These are phyloP conservation scores for Orbilia javanica DNA, from an alignment of 2,329 filamentous ascomycete genomes.

Conservation along the genomic window DNA sequence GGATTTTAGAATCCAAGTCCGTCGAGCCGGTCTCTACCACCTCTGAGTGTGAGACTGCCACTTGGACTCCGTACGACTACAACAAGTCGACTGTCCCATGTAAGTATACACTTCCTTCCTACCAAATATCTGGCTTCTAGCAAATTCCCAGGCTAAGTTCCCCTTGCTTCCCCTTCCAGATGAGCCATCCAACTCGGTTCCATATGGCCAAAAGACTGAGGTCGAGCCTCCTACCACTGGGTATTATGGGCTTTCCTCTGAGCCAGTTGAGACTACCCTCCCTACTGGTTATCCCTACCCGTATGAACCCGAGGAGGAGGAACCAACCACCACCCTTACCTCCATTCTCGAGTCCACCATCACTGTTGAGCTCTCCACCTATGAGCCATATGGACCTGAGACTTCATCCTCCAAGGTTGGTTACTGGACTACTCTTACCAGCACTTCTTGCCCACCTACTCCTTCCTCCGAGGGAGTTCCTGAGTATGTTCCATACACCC, in stretches of 20 bases:
- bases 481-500: slow-evolving; percentile 49
- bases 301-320: slow-evolving; percentile 39
- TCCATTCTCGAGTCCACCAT: slow-evolving; percentile 49
- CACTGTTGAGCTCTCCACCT: slow-evolving; percentile 35
- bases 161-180: slow-evolving; percentile 24
- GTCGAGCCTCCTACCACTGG: slow-evolving; percentile 24
- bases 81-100: slow-evolving; percentile 45
- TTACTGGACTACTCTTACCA: slow-evolving; percentile 27
- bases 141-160: slow-evolving; percentile 5
- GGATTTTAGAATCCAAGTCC: slow-evolving; percentile 32
- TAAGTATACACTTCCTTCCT: slow-evolving; percentile 34
- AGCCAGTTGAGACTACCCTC: slow-evolving; percentile 37
- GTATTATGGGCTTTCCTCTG: slow-evolving; percentile 23
- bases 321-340: slow-evolving; percentile 51
- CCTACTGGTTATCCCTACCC: slow-evolving; percentile 37
- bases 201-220: slow-evolving; percentile 29
- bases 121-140: neutral
- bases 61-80: slow-evolving; percentile 49
- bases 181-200: slow-evolving; percentile 18
- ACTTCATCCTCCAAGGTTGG: slow-evolving; percentile 21
- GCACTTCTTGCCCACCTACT: slow-evolving; percentile 37
- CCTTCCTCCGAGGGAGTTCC: slow-evolving; percentile 27
- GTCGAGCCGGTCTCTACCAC: slow-evolving; percentile 38
- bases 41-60: slow-evolving; percentile 50
- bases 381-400: slow-evolving; percentile 26